Evolutionary conservation across 768 basidiomycete species (phyloP).

Genomic region (Botryobasidium botryosum): DNA sequence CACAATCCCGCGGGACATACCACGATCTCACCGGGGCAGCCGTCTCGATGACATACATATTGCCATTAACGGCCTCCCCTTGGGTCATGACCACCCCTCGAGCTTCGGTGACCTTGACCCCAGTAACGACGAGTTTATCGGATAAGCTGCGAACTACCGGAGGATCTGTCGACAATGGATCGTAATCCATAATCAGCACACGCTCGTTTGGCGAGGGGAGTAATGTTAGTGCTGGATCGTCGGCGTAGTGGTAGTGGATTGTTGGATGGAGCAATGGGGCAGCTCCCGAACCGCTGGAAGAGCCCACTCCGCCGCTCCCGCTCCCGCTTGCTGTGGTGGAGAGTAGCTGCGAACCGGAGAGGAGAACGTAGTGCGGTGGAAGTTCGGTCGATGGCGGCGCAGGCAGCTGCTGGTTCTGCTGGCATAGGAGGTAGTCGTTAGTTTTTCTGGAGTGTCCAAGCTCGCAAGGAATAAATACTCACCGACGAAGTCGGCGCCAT

Average conservation of each 20-base stretch:
- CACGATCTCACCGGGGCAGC: background rate
- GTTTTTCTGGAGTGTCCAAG: too few species aligned
- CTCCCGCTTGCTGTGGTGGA: background rate
- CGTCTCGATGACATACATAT: conserved; percentile 65
- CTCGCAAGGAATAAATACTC: too few species aligned
- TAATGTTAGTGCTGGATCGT: conserved; percentile 54
- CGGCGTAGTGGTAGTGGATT: conserved; percentile 69
- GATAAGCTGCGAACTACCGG: conserved; percentile 29
- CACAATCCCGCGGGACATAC: background rate
- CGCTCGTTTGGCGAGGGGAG: conserved; percentile 49
- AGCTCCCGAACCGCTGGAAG: conserved; percentile 15
- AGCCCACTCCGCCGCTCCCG: conserved; percentile 15
- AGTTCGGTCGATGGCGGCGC: too few species aligned
- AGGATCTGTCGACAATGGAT: conserved; percentile 26
- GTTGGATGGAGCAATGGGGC: conserved; percentile 20
- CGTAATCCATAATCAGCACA: conserved; percentile 56
- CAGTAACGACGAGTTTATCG: conserved; percentile 31
- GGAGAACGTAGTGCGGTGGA: conserved; percentile 3
- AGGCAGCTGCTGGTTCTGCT: too few species aligned
- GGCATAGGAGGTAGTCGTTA: too few species aligned
- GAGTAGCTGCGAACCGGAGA: background rate
- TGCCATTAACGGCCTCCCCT: conserved; percentile 26
- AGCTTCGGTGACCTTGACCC: conserved; percentile 51
- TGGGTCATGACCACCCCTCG: conserved; percentile 33
- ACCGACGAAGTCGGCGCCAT: too few species aligned